Conservation (phyloP, 495 filamentous ascomycete genomes). For the Penicillium simplicissimum region DNA sequence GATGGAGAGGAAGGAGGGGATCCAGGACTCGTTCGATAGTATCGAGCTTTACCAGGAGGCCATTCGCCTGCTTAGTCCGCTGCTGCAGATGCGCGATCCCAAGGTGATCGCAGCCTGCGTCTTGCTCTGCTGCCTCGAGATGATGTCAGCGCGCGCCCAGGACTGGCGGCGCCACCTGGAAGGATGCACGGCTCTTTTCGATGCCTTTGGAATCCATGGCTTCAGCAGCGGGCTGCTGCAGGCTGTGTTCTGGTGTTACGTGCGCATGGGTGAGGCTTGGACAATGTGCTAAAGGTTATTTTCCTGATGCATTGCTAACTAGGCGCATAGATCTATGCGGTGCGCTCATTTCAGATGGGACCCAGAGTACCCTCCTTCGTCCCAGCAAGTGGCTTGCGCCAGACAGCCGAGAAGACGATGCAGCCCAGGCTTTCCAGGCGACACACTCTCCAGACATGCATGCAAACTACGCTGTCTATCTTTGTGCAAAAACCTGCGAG, state of each 20-base stretch:
- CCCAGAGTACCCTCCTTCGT: constrained; percentile 42
- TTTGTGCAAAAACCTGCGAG: constrained; percentile 43
- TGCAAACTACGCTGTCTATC: constrained; percentile 51
- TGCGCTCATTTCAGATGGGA: constrained; percentile 48
- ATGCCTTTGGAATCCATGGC: constrained; percentile 43
- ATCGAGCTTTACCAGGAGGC: constrained; percentile 48
- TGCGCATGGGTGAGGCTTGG: constrained; percentile 42
- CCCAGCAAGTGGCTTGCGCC: constrained; percentile 44
- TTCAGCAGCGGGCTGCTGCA: constrained; percentile 43
- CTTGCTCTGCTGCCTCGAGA: constrained; percentile 47
- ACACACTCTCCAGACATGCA: constrained; percentile 40
- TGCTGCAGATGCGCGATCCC: constrained; percentile 39
- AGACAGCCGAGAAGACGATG: constrained; percentile 32
- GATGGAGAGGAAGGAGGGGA: constrained; percentile 42
- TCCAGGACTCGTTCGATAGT: constrained; percentile 40
- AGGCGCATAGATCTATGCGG: constrained; percentile 44
- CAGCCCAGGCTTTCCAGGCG: constrained; percentile 30
- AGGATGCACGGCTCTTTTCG: constrained; percentile 48
- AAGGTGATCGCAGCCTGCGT: constrained; percentile 45
- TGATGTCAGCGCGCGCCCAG: constrained; percentile 49
- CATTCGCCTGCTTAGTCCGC: constrained; percentile 41
- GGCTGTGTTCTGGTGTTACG: constrained; percentile 53
- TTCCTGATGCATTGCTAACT: constrained; percentile 1
- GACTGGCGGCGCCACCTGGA: constrained; percentile 52
- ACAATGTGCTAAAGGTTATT: background rate